phyloP scores from a whole-genome alignment of 768 basidiomycete species.

The Lyophyllum atratum region DNA sequence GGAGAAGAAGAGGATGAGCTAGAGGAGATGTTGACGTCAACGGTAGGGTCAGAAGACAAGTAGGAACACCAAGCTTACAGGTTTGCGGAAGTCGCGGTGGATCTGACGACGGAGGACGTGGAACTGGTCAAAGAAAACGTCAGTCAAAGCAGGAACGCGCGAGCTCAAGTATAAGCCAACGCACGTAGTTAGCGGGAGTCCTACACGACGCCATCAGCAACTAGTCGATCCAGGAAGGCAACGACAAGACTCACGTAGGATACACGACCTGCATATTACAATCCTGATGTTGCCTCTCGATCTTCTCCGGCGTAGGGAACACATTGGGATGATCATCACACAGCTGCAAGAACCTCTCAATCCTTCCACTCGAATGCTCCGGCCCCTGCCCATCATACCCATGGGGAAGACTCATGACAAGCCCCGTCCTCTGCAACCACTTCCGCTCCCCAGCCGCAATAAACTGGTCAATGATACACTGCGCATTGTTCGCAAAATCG shows the following conservation, averaged over 20 bases:
- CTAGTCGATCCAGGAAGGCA: not conserved
- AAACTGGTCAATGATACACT: constrained; percentile 98
- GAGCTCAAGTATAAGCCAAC: constrained; percentile 17
- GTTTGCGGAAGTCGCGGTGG: constrained; percentile 98
- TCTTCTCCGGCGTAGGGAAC: constrained; percentile 86
- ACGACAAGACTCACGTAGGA: constrained; percentile 71
- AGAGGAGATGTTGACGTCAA: not conserved
- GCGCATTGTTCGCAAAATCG: constrained; percentile 97
- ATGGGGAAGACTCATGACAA: constrained; percentile 89
- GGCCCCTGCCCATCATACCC: constrained; percentile 99
- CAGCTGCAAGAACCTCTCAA: constrained; percentile 96
- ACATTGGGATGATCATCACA: constrained; percentile 95
- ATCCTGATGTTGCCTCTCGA: constrained; percentile 96
- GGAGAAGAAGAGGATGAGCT: constrained; percentile 96
- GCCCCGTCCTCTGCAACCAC: constrained; percentile 92
- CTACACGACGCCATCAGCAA: constrained; percentile 37
- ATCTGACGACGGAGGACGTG: constrained; percentile 96
- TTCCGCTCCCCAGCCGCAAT: constrained; percentile 97
- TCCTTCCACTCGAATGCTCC: constrained; percentile 93
- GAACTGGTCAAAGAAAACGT: constrained; percentile 53
- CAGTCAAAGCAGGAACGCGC: not conserved
- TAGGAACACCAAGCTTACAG: constrained; percentile 45
- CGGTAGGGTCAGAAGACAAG: not conserved
- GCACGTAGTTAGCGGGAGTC: constrained; percentile 92
- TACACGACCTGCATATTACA: constrained; percentile 99